Evolutionary conservation across 192 early-diverging fungal species (phyloP), one percentile per base, ranked within the genome.

Genomic region (Geranomyces variabilis): DNA sequence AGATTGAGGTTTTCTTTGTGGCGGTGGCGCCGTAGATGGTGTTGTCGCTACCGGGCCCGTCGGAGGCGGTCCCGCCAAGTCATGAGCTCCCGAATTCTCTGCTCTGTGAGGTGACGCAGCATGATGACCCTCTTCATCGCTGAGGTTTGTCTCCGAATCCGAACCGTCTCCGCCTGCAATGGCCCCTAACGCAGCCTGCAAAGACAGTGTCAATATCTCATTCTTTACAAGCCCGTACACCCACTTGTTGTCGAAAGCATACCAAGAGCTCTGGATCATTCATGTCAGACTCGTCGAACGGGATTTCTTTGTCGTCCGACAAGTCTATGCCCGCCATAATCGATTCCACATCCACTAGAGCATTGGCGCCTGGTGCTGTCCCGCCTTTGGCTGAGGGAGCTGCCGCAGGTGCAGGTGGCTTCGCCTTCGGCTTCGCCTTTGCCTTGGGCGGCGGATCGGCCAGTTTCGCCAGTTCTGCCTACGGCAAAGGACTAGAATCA

Each of bases 261-360:
- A 74, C 86, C 80, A 93, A 73, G 33, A 93, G 76, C n/a, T 81
- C 77, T 6, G 92, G 92, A 71, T 93, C 91, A 36, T 90, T 88
- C 76, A 91, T 73, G 72, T 93, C 92, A 5, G 83, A 81, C 24
- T 93, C 92, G 9, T 82, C 86, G 43, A 93, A 76, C 17, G 89
- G 86, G 6, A 93, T 85, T 48, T 89, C 86, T 21, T 82, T 81
- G 17, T 85, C 84, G 22, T 81, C 73, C 22, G 53, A 59, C 9
- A 24, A 19, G 21, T 51, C 63, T 12, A 77, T 43, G 17, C 46
- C 67, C 9, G 47, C 47, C 19, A 59, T 53, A 0, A 58, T 10
- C n/a, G 24, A 34, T 1, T 45, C 44, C 21, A 62, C 51, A 15
- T 67, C 59, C 14, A 63, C 24, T 41, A 41, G 3, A 41, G 36